These are phyloP conservation scores for Strobilomyces dryophilus DNA, from an alignment of 768 basidiomycete genomes.

Conservation along the genomic window DNA sequence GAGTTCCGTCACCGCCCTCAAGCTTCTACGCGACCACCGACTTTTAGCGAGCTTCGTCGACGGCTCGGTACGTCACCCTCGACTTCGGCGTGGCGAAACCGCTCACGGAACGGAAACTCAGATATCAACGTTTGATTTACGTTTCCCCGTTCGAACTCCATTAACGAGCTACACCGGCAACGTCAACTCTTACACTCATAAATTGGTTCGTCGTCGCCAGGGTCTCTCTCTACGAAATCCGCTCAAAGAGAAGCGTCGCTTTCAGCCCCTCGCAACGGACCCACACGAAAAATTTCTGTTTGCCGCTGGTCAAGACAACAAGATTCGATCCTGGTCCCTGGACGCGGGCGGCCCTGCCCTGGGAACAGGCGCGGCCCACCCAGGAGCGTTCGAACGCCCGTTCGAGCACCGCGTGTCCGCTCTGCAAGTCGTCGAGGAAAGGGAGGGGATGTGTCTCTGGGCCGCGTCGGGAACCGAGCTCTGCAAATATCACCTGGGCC, in stretches of 20 bases:
- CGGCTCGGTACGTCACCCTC: conserved; percentile 50
- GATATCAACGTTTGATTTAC: conserved; percentile 62
- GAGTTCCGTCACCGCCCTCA: conserved; percentile 53
- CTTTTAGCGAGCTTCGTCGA: conserved; percentile 56
- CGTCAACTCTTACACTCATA: conserved; percentile 48
- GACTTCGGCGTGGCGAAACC: neutral
- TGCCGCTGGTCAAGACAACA: conserved; percentile 62
- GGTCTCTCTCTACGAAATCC: neutral
- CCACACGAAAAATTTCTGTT: conserved; percentile 56
- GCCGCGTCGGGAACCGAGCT: conserved; percentile 43
- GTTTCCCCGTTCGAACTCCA: conserved; percentile 47
- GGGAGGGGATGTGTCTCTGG: conserved; percentile 46
- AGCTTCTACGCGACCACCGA: conserved; percentile 44
- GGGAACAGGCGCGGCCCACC: neutral
- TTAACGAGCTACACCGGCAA: conserved; percentile 50
- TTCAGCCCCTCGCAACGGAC: conserved; percentile 60
- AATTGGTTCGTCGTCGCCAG: conserved; percentile 41
- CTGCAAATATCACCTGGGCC: conserved; percentile 49
- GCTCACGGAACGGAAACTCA: conserved; percentile 20
- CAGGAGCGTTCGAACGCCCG: conserved; percentile 30
- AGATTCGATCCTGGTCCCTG: conserved; percentile 68
- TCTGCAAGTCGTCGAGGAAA: conserved; percentile 48
- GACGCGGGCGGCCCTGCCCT: conserved; percentile 41
- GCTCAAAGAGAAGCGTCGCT: conserved; percentile 3
- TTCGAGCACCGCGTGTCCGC: conserved; percentile 40